These are phyloP conservation scores for Candida endomychidarum DNA, from an alignment of 805 yeast species.

Conservation along the genomic window DNA sequence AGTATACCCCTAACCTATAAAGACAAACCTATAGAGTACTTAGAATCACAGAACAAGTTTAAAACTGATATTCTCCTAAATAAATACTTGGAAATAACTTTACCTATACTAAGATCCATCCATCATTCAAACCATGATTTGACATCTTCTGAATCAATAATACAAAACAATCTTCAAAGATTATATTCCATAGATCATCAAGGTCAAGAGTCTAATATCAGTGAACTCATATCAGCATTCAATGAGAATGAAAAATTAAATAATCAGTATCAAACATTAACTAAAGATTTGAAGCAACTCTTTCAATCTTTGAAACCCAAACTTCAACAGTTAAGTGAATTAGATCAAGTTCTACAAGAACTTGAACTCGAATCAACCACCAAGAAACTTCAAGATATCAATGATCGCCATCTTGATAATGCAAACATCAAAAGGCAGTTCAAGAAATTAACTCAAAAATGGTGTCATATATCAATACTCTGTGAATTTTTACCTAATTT, in stretches of 20 bases:
- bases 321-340: slow-evolving; percentile 17
- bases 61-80: slow-evolving; percentile 27
- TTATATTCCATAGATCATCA: slow-evolving; percentile 12
- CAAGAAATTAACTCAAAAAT: slow-evolving; percentile 16
- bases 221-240: slow-evolving; percentile 17
- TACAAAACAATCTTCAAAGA: slow-evolving; percentile 11
- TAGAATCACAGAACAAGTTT: slow-evolving; percentile 9
- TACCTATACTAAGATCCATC: slow-evolving; percentile 35
- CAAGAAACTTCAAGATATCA: slow-evolving; percentile 15
- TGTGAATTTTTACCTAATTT: slow-evolving; percentile 33
- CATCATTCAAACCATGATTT: slow-evolving; percentile 28
- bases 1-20: slow-evolving; percentile 1
- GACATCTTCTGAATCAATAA: slow-evolving; percentile 27
- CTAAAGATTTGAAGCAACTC: slow-evolving; percentile 8
- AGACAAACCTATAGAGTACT: neutral
- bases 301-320: slow-evolving; percentile 19
- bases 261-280: slow-evolving; percentile 4
- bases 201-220: slow-evolving; percentile 14
- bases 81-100: slow-evolving; percentile 25
- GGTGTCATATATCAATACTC: slow-evolving; percentile 22
- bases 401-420: slow-evolving; percentile 12
- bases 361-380: slow-evolving; percentile 9
- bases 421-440: slow-evolving; percentile 9
- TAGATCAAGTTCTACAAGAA: slow-evolving; percentile 14
- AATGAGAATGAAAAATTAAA: slow-evolving; percentile 8